phyloP scores from a whole-genome alignment of 2,329 filamentous ascomycete genomes.

The Pezicula carpinea region DNA sequence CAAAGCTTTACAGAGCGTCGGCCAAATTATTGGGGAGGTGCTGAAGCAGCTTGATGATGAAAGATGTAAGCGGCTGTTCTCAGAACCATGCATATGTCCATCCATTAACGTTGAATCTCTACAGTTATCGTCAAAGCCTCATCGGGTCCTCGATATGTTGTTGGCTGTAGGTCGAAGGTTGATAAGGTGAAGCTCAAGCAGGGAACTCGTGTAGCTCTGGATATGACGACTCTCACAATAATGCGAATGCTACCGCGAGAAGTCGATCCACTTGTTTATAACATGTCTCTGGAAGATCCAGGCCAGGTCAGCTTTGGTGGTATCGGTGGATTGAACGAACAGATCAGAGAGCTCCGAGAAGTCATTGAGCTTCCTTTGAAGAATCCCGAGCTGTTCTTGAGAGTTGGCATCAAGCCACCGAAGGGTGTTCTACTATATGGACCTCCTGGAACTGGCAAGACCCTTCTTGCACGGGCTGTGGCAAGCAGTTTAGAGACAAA shows the following conservation, averaged over 20 bases:
- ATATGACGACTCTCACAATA: constrained; percentile 99
- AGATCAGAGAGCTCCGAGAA: constrained; percentile 94
- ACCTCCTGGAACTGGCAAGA: constrained; percentile 95
- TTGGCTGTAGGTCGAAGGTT: constrained; percentile 96
- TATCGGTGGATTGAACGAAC: constrained; percentile 95
- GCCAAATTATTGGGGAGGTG: constrained; percentile 98
- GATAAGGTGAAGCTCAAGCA: constrained; percentile 97
- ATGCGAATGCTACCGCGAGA: constrained; percentile 99
- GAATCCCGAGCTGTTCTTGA: constrained; percentile 94
- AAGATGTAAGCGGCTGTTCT: constrained; percentile 65
- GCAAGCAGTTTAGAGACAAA: constrained; percentile 97
- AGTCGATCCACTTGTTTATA: constrained; percentile 97
- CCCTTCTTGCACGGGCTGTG: constrained; percentile 86
- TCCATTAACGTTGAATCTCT: constrained; percentile 15
- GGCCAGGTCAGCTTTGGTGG: constrained; percentile 97
- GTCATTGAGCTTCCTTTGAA: constrained; percentile 97
- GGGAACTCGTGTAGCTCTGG: constrained; percentile 92
- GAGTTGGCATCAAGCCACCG: constrained; percentile 97
- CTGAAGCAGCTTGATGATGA: constrained; percentile 98
- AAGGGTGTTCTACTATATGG: constrained; percentile 97
- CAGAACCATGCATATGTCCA: background rate
- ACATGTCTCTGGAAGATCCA: constrained; percentile 98
- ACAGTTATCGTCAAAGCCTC: constrained; percentile 98
- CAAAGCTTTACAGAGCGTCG: constrained; percentile 97
- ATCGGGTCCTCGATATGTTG: constrained; percentile 93